A percentile compares a stretch with the other conserved stretches of the same genome.
Evolutionary conservation across 2,329 filamentous ascomycete genomes (phyloP).

Genomic region (Pseudocercospora macadamiae): DNA sequence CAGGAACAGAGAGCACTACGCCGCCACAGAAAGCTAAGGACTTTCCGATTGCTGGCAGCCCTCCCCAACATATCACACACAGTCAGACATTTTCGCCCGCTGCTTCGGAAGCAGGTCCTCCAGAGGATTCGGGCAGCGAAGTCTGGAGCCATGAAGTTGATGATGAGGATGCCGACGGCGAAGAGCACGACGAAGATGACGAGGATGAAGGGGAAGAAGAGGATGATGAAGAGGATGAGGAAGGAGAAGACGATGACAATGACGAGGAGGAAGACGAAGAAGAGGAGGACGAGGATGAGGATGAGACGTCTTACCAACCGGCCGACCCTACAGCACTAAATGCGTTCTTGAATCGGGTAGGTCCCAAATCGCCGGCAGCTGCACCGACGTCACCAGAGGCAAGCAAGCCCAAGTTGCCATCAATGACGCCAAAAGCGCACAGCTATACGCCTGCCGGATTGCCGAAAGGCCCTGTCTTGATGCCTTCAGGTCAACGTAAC

Average conservation of each 20-base stretch:
- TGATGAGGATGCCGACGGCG: constrained; percentile 37
- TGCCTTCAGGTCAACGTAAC: constrained; percentile 47
- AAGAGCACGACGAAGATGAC: constrained; percentile 29
- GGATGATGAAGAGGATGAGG: constrained; percentile 37
- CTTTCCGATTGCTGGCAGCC: constrained; percentile 51
- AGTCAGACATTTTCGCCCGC: constrained; percentile 27
- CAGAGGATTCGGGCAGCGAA: constrained; percentile 31
- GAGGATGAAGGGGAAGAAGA: constrained; percentile 41
- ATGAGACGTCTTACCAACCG: constrained; percentile 43
- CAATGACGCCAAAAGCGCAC: constrained; percentile 29
- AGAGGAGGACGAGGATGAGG: constrained; percentile 50
- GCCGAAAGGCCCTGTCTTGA: constrained; percentile 56
- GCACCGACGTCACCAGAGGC: constrained; percentile 17
- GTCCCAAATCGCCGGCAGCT: constrained; percentile 26
- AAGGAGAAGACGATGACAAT: constrained; percentile 39
- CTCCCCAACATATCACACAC: constrained; percentile 45
- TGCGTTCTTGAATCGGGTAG: constrained; percentile 31
- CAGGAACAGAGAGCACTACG: constrained; percentile 36
- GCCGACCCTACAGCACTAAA: constrained; percentile 27
- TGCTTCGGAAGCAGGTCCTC: constrained; percentile 29
- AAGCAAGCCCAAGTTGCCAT: constrained; percentile 30
- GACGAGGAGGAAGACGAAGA: constrained; percentile 38
- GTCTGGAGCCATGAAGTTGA: constrained; percentile 34
- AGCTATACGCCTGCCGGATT: constrained; percentile 43
- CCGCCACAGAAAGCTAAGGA: constrained; percentile 40